These are phyloP conservation scores for Penstemon newberryi DNA, from an alignment of 257 asterid genomes.

Conservation along the genomic window DNA sequence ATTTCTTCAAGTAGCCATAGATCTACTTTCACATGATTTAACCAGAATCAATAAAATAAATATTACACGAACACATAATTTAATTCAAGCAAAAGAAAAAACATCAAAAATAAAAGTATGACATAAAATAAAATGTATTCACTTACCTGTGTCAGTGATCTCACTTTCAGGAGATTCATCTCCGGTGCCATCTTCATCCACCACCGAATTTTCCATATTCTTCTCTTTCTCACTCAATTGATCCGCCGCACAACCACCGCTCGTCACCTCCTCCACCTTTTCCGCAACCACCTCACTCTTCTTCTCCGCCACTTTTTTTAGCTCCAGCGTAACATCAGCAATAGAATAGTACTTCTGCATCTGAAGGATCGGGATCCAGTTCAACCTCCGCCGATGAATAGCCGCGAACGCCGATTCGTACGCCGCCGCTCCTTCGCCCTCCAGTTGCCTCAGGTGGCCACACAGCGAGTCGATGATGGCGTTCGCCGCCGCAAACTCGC, in stretches of 20 bases:
- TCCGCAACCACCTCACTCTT: slow-evolving; percentile 27
- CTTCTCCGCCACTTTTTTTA: slow-evolving; percentile 40
- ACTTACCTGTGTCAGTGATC: slow-evolving; percentile 60
- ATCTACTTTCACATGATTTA: no score
- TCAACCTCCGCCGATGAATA: slow-evolving; percentile 55
- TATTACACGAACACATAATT: no score
- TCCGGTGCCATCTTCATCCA: slow-evolving; percentile 35
- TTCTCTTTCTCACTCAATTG: slow-evolving; percentile 22
- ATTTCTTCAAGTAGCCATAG: no score
- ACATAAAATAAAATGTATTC: neutral
- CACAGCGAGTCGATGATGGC: slow-evolving; percentile 88
- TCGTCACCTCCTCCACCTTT: slow-evolving; percentile 13
- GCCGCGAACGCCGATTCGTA: slow-evolving; percentile 54
- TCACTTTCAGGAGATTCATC: slow-evolving; percentile 58
- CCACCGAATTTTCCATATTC: slow-evolving; percentile 36
- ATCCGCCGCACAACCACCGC: neutral
- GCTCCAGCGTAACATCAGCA: slow-evolving; percentile 55
- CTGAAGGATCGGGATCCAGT: slow-evolving; percentile 73
- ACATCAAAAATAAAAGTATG: neutral
- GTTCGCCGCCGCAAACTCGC: slow-evolving; percentile 96
- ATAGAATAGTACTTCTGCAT: slow-evolving; percentile 67
- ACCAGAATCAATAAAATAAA: no score
- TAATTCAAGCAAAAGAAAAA: no score
- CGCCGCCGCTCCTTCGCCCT: slow-evolving; percentile 35
- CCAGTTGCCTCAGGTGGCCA: slow-evolving; percentile 65